A percentile compares a stretch with the other conserved stretches of the same genome.
Conservation (phyloP, 2,329 filamentous ascomycete species). For the Teratosphaeria nubilosa region DNA sequence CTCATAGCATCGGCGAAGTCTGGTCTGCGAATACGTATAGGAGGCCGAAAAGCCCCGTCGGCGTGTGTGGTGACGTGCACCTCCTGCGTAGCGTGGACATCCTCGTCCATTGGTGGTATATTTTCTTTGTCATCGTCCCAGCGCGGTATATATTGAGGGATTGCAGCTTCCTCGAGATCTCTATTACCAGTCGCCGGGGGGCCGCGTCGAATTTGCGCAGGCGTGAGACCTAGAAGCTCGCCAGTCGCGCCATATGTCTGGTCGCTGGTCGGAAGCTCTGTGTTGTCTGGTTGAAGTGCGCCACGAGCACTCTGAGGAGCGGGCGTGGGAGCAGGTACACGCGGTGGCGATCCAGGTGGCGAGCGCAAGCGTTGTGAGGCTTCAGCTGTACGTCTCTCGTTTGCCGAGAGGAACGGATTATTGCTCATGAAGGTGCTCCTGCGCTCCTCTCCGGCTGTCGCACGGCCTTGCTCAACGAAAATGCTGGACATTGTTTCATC, state of each 20-base stretch:
- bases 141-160: neutral
- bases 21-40: neutral
- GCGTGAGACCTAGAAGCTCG: conserved; percentile 17
- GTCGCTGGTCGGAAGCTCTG: conserved; percentile 20
- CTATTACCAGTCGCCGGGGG: neutral
- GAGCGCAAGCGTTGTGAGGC: neutral
- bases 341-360: neutral
- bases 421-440: neutral
- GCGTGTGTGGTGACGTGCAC: neutral
- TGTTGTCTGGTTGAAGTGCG: conserved; percentile 4
- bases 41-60: neutral
- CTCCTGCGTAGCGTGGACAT: neutral
- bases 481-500: neutral
- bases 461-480: neutral
- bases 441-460: neutral
- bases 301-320: conserved; percentile 4
- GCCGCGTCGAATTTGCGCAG: neutral
- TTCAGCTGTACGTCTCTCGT: neutral
- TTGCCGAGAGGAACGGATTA: neutral
- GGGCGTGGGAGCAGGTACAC: conserved; percentile 9
- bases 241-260: conserved; percentile 23
- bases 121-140: conserved; percentile 12
- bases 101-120: conserved; percentile 5
- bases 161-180: neutral
- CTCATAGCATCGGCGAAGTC: neutral